Evolutionary conservation across 75 land plant species (phyloP), one percentile per base, ranked within the genome.

Genomic region (Adiantum capillusveneris): DNA sequence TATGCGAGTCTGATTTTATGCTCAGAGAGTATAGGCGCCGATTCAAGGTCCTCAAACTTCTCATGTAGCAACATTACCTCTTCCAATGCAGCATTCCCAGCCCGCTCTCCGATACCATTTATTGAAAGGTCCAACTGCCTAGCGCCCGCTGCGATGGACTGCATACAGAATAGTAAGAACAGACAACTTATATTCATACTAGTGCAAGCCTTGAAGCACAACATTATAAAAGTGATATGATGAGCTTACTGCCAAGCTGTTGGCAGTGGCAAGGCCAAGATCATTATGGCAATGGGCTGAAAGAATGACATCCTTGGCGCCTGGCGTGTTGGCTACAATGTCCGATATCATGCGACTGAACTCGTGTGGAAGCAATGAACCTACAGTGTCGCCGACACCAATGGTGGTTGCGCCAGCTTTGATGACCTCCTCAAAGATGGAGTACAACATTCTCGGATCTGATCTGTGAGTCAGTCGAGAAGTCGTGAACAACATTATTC

Each of bases 221-320:
- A n/a, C n/a, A n/a, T n/a, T n/a, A n/a, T n/a, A n/a, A n/a, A n/a
- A n/a, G n/a, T n/a, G n/a, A n/a, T n/a, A n/a, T n/a, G 28, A 19
- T 19, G 3, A 37, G 11, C 67, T 31, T 29, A 68, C 72, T 21
- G 72, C 67, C 3, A 69, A 17, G 31, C 67, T 63, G 49, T 69
- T 69, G 67, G 72, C 72, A 41, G 68, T 69, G 17, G 72, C 58
- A 27, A 69, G 72, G 16, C 72, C 72, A 13, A 69, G 58, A 22
- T 69, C 72, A 44, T 63, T 69, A n/a, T 69, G 72, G 50, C 67
- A 63, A 31, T 69, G 72, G 6, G 58, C 55, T 19, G 72, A 63
- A 21, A 69, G 53, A 46, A 69, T 42, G n/a, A 44, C 72, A 43
- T 54, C 54, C 13, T 69, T 58, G 20, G 42, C 56, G 31, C 72